These are phyloP conservation scores for Yarrowia sp. DNA, from an alignment of 805 yeast genomes.

Conservation along the genomic window DNA sequence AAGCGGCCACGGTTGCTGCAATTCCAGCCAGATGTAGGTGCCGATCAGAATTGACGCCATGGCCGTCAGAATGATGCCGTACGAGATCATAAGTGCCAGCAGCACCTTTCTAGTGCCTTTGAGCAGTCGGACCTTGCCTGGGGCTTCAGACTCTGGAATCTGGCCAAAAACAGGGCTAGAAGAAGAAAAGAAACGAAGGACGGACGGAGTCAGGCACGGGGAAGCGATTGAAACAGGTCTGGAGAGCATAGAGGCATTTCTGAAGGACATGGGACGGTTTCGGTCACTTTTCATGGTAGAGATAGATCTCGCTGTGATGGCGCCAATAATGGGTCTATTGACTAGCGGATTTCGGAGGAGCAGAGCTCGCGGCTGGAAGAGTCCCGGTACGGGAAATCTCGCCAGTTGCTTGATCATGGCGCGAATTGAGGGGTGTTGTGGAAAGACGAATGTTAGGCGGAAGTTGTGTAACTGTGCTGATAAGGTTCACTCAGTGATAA, in stretches of 20 bases:
- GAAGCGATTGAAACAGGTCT: slow-evolving; percentile 1
- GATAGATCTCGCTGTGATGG: background rate
- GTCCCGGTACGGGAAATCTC: background rate
- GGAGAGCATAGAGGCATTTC: background rate
- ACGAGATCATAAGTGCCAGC: slow-evolving; percentile 29
- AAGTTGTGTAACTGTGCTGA: background rate
- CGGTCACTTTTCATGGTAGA: background rate
- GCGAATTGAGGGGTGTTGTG: background rate
- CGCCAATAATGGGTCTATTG: background rate
- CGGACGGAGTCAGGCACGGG: too few relatives aligned
- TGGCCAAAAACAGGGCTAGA: background rate
- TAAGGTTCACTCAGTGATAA: background rate
- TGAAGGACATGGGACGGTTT: background rate
- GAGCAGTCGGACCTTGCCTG: slow-evolving; percentile 17
- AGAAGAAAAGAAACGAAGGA: background rate
- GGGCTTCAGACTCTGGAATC: slow-evolving; percentile 19
- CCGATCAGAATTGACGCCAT: background rate
- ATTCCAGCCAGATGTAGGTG: background rate
- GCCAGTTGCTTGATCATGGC: slow-evolving; percentile 21
- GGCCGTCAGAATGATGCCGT: slow-evolving; percentile 27
- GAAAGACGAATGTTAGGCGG: background rate
- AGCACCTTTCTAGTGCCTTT: slow-evolving; percentile 17
- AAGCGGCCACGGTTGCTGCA: slow-evolving; percentile 28
- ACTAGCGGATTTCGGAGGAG: slow-evolving; percentile 3
- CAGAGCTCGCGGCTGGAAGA: background rate